Evolutionary conservation across 495 filamentous ascomycete genomes (phyloP).

Genomic region (Schizothecium vesticola): DNA sequence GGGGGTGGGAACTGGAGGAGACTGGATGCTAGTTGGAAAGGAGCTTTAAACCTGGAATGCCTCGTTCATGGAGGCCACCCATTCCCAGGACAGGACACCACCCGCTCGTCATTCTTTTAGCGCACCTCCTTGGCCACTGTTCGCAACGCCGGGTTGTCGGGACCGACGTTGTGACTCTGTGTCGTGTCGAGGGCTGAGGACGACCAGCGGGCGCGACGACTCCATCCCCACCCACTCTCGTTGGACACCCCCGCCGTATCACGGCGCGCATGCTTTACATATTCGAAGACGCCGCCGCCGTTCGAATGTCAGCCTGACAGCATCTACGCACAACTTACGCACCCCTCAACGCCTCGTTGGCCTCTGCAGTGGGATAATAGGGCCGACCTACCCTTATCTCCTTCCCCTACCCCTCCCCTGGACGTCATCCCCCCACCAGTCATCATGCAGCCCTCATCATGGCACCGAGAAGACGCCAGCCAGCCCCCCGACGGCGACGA

Average conservation of each 20-base stretch:
- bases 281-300: background rate
- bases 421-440: background rate
- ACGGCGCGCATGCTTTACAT: background rate
- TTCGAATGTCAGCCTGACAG: background rate
- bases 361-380: background rate
- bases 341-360: background rate
- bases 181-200: background rate
- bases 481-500: slow-evolving; percentile 5
- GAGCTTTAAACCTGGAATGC: slow-evolving; percentile 4
- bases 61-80: background rate
- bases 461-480: slow-evolving; percentile 6
- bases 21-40: background rate
- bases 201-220: background rate
- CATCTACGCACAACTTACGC: background rate
- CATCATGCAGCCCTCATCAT: slow-evolving; percentile 23
- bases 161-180: slow-evolving; percentile 25
- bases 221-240: background rate
- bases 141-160: slow-evolving; percentile 15
- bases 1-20: background rate
- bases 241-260: background rate
- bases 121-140: background rate
- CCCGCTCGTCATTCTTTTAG: background rate
- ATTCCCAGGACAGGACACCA: background rate
- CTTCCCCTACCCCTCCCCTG: background rate
- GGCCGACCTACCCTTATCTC: background rate